Evolutionary conservation across 2,329 filamentous ascomycete species (phyloP).

Genomic region (Epichloe aotearoae): DNA sequence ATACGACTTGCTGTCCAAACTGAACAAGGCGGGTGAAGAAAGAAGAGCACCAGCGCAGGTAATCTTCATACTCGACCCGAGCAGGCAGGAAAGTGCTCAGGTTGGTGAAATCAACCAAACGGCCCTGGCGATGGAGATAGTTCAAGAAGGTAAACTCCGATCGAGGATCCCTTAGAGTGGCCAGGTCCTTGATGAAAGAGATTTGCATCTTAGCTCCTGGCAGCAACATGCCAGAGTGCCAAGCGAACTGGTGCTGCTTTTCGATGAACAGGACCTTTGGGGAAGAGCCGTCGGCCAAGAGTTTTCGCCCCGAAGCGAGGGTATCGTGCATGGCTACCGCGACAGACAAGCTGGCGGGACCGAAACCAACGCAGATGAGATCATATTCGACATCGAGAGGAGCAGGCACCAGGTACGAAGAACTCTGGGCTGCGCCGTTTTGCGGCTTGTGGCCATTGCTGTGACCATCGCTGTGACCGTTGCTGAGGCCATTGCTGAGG

Average conservation of each 20-base stretch:
- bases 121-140: constrained; percentile 69
- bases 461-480: constrained; percentile 8
- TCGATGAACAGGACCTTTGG: constrained; percentile 81
- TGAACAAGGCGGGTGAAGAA: constrained; percentile 61
- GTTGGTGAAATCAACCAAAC: constrained; percentile 87
- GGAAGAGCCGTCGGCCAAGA: constrained; percentile 26
- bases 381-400: constrained; percentile 58
- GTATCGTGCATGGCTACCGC: constrained; percentile 79
- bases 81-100: constrained; percentile 77
- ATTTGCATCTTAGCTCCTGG: constrained; percentile 95
- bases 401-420: constrained; percentile 32
- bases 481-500: too few relatives aligned
- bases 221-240: constrained; percentile 93
- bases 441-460: constrained; percentile 6
- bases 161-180: constrained; percentile 73
- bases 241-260: constrained; percentile 69
- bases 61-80: constrained; percentile 85
- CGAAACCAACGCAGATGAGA: constrained; percentile 83
- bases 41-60: constrained; percentile 81
- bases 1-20: constrained; percentile 67
- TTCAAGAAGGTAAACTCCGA: constrained; percentile 94
- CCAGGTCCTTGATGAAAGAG: constrained; percentile 92
- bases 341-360: constrained; percentile 79
- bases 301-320: constrained; percentile 36
- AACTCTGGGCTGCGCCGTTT: constrained; percentile 11